Base-by-base conservation (phyloP, 2,329 filamentous ascomycete genomes). In the Fusarium sterilihyphosum region DNA sequence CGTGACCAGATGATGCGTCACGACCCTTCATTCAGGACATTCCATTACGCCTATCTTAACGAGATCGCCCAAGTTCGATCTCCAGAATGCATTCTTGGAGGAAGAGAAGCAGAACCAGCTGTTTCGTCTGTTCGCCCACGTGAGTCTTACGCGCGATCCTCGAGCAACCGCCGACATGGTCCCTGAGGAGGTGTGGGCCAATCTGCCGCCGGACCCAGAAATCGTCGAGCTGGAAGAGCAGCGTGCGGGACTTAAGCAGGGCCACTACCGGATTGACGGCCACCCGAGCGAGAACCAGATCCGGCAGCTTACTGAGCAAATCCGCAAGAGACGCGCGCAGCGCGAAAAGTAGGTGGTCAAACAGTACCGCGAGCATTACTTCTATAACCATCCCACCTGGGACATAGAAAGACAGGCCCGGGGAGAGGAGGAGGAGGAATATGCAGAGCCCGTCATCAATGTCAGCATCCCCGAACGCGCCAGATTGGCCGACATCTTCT, bases 311-410 rank as follows among this genome's bases (percentile, higher is more conserved):
- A 72, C 60, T 17, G 33, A 73, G 9, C 12, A 66, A 46, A 80
- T 81, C 41, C 62, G 63, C 26, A 76, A 41, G 3, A 81, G 77
- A 62, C 49, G 50, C 47, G 68, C 53, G 22, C 24, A 79, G 61
- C 67, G 57, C 18, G 56, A 73, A 3, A 75, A 71, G 44, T 20
- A 52, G 18, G 52, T 79, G 22, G 41, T 71, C 24, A 73, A 74
- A 61, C 64, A 73, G 49, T 81, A 82, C 56, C 60, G 66, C 33
- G 44, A 78, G 59, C 50, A 80, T 67, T 81, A 81, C 58, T 82
- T 81, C 53, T 76, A 79, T 44, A 61, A 79, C 62, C 65, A 59
- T 46, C 67, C 67, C 8, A 80, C 73, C 38, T 77, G 60, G 77
- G 79, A 82, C 41, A 79, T 82, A 35, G 67, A 82, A 63, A 16